A percentile compares a stretch with the other conserved stretches of the same genome.
Evolutionary conservation across 2,329 filamentous ascomycete species (phyloP).

Genomic region (Cytospora schulzeri): DNA sequence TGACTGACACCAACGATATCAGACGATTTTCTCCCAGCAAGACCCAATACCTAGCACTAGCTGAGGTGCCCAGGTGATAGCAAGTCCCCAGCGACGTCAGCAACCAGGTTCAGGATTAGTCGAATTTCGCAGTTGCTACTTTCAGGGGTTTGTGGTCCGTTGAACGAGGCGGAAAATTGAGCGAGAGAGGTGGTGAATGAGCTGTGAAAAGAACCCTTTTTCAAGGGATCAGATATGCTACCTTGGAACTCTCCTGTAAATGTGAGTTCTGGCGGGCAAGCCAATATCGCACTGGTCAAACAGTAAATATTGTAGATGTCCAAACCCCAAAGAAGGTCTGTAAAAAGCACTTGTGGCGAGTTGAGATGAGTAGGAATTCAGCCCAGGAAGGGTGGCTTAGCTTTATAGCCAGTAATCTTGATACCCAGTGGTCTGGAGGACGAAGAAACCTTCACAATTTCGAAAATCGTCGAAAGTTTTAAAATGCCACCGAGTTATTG

Average conservation of each 20-base stretch:
- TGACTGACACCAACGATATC: not conserved
- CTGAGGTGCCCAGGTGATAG: not conserved
- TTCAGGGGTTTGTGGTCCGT: not conserved
- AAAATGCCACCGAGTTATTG: not conserved
- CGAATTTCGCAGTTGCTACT: not conserved
- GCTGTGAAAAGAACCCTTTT: not conserved
- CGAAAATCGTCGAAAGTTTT: not conserved
- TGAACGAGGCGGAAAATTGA: accelerated
- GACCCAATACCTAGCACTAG: not conserved
- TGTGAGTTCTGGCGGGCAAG: not conserved
- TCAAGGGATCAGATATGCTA: too few relatives aligned
- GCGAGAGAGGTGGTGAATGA: not conserved
- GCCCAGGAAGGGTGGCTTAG: not conserved
- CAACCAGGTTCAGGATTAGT: not conserved
- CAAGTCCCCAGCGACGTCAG: not conserved
- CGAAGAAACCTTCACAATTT: not conserved
- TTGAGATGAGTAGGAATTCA: not conserved
- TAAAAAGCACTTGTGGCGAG: not conserved
- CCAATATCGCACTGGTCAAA: not conserved
- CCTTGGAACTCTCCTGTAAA: too few relatives aligned
- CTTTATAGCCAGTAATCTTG: not conserved
- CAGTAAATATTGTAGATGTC: not conserved
- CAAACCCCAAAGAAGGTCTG: not conserved
- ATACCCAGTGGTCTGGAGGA: not conserved
- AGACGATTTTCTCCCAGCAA: not conserved